Percentiles rank a stretch among this genome's conserved stretches.
These are phyloP conservation scores for Colletotrichum liaoningense DNA, from an alignment of 2,329 filamentous ascomycete species.

Conservation along the genomic window DNA sequence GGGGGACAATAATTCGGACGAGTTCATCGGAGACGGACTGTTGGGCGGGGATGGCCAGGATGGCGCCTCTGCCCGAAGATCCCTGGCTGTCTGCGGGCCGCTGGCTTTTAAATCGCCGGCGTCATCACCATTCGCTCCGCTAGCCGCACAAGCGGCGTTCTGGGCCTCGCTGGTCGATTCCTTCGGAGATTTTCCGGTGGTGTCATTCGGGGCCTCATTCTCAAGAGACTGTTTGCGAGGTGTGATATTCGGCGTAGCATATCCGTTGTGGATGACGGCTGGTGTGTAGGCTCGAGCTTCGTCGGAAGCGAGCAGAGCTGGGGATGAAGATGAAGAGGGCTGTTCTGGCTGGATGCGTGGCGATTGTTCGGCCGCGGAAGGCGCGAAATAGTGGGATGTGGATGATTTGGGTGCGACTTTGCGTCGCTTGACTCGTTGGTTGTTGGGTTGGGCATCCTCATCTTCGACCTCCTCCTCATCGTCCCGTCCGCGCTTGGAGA, in stretches of 20 bases:
- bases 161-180: not conserved
- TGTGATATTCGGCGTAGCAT: constrained; percentile 21
- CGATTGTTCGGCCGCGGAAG: not conserved
- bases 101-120: constrained; percentile 29
- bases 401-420: constrained; percentile 16
- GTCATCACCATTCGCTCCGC: not conserved
- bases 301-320: not conserved
- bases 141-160: not conserved
- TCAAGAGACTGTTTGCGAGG: constrained; percentile 16
- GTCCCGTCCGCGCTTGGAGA: constrained; percentile 9
- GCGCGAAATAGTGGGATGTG: constrained; percentile 32
- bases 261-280: constrained; percentile 17
- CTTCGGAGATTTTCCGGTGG: not conserved
- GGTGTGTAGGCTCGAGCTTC: not conserved
- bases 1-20: constrained; percentile 27
- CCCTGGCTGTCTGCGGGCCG: constrained; percentile 34
- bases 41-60: constrained; percentile 20
- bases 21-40: constrained; percentile 20
- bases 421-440: constrained; percentile 26
- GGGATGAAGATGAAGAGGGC: constrained; percentile 6
- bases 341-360: not conserved
- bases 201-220: constrained; percentile 1
- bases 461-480: constrained; percentile 15
- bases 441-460: constrained; percentile 4
- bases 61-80: constrained; percentile 28